Evolutionary conservation across 1,139 yeast species (phyloP).

Genomic region (Candida smagusa): DNA sequence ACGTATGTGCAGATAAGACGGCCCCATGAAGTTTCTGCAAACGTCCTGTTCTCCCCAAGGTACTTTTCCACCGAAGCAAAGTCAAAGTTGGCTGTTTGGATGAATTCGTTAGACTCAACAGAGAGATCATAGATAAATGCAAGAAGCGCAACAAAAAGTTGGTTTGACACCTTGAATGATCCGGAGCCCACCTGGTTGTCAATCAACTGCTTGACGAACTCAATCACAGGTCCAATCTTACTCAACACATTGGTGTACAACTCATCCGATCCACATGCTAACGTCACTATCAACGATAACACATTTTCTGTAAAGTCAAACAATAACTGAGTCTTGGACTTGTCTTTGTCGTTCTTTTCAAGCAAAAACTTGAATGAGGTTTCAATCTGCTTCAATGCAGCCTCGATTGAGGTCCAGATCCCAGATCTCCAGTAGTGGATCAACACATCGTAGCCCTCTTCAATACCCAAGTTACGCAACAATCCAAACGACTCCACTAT

Average conservation of each 20-base stretch:
- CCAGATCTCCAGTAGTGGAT: conserved; percentile 74
- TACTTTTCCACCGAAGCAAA: conserved; percentile 18
- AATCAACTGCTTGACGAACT: conserved; percentile 42
- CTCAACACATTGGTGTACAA: conserved; percentile 51
- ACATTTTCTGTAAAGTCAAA: conserved; percentile 74
- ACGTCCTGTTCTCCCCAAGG: conserved; percentile 12
- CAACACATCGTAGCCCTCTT: conserved; percentile 87
- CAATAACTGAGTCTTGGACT: conserved; percentile 45
- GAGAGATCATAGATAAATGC: conserved; percentile 68
- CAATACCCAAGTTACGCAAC: conserved; percentile 72
- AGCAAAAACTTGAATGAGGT: conserved; percentile 45
- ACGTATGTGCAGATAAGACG: conserved; percentile 49
- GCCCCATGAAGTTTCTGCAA: conserved; percentile 21
- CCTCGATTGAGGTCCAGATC: conserved; percentile 60
- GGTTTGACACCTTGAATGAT: conserved; percentile 34
- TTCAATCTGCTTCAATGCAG: conserved; percentile 48
- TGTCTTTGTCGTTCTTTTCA: conserved; percentile 29
- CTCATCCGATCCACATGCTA: conserved; percentile 64
- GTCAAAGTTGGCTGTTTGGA: conserved; percentile 32
- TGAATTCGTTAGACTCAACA: conserved; percentile 59
- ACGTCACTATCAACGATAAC: conserved; percentile 62
- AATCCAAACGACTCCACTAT: conserved; percentile 79
- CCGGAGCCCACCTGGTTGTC: conserved; percentile 22
- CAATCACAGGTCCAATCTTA: conserved; percentile 41
- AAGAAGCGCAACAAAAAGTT: conserved; percentile 50